Evolutionary conservation across 768 basidiomycete genomes (phyloP).

Genomic region (Grammothele lineata): DNA sequence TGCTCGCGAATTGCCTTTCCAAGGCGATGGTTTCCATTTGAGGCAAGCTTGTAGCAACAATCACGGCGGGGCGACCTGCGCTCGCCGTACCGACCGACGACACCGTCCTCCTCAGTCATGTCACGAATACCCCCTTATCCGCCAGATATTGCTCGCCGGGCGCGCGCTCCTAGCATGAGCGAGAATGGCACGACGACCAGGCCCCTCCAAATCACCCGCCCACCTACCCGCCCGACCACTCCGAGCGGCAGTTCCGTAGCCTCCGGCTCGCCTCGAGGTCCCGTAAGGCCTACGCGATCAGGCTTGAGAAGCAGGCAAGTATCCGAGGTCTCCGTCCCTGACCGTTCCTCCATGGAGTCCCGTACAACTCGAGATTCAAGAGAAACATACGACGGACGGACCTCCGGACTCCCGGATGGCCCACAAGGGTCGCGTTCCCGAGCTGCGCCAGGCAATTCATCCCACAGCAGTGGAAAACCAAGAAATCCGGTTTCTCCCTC

Average conservation of each 20-base stretch:
- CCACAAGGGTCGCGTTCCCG: slow-evolving; percentile 7
- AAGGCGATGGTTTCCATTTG: slow-evolving; percentile 4
- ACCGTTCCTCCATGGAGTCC: slow-evolving; percentile 45
- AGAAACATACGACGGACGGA: slow-evolving; percentile 33
- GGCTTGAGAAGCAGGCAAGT: slow-evolving; percentile 52
- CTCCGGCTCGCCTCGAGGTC: slow-evolving; percentile 40
- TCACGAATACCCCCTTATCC: slow-evolving; percentile 18
- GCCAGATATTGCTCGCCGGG: slow-evolving; percentile 36
- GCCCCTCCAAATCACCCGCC: slow-evolving; percentile 60
- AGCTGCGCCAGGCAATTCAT: too few species aligned
- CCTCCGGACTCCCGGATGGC: slow-evolving; percentile 29
- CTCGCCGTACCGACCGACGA: not conserved
- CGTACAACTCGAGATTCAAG: slow-evolving; percentile 26
- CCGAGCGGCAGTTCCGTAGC: slow-evolving; percentile 39
- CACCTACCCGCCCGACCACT: slow-evolving; percentile 47
- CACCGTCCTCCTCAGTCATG: slow-evolving; percentile 6
- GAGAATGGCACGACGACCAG: slow-evolving; percentile 33
- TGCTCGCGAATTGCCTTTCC: slow-evolving; percentile 1
- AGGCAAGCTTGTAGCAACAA: slow-evolving; percentile 10
- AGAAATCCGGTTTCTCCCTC: slow-evolving; percentile 4
- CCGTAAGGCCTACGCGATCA: slow-evolving; percentile 64
- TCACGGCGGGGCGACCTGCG: slow-evolving; percentile 1
- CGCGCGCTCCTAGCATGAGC: slow-evolving; percentile 38
- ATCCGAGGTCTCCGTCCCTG: slow-evolving; percentile 51
- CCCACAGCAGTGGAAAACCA: too few species aligned